A percentile compares a stretch with the other conserved stretches of the same genome.
Conservation (phyloP, 2,329 filamentous ascomycete genomes). For the Xylariomycetidae sp. region DNA sequence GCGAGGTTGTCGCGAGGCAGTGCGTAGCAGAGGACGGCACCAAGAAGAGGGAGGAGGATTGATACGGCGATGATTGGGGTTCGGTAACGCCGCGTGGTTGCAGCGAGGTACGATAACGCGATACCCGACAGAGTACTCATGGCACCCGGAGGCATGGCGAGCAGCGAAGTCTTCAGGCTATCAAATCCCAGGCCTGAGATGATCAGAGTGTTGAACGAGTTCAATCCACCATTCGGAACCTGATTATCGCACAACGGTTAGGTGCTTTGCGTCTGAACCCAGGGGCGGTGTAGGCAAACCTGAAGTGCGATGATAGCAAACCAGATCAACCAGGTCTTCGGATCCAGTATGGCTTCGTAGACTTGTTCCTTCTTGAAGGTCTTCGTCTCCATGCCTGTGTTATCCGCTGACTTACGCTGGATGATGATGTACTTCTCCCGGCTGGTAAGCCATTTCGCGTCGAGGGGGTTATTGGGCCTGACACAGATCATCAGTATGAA, state of each 20-base stretch:
- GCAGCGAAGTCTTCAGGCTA: slow-evolving; percentile 5
- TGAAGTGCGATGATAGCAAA: slow-evolving; percentile 15
- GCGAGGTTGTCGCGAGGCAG: slow-evolving; percentile 16
- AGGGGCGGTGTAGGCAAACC: too few species aligned
- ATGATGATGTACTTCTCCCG: slow-evolving; percentile 11
- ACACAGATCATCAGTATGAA: neutral
- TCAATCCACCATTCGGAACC: slow-evolving; percentile 15
- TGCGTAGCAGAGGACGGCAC: slow-evolving; percentile 30
- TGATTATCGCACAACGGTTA: too few species aligned
- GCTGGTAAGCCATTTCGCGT: slow-evolving; percentile 6
- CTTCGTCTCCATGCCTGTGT: slow-evolving; percentile 16
- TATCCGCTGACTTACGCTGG: slow-evolving; percentile 17
- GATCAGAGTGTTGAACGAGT: slow-evolving; percentile 6
- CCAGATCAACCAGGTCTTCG: slow-evolving; percentile 19
- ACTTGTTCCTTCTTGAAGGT: slow-evolving; percentile 15
- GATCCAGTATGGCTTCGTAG: slow-evolving; percentile 12
- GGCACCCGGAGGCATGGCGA: slow-evolving; percentile 9
- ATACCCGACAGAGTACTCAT: slow-evolving; percentile 17
- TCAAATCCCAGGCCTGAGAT: slow-evolving; percentile 11
- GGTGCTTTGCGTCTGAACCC: too few species aligned
- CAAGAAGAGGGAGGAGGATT: slow-evolving; percentile 29
- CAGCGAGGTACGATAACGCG: slow-evolving; percentile 14
- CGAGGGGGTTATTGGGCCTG: slow-evolving; percentile 15
- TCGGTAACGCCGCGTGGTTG: slow-evolving; percentile 3
- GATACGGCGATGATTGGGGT: slow-evolving; percentile 24